Evolutionary conservation across 2,329 filamentous ascomycete species (phyloP), one percentile per base, ranked within the genome.

Genomic region (Akanthomyces uredinophilus): DNA sequence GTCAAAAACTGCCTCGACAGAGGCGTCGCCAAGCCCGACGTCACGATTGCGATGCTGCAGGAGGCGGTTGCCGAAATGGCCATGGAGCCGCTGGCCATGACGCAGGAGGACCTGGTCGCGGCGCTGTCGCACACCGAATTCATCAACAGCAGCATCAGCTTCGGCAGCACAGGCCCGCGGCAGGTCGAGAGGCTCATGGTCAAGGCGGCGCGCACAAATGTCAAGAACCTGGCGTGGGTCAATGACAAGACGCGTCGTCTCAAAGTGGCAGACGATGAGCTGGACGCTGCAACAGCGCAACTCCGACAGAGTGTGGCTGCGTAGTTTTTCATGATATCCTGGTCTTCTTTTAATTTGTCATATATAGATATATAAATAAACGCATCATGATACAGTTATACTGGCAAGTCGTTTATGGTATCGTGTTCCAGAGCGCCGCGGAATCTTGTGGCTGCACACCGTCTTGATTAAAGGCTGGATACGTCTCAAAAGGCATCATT

Each of bases 71-170:
- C 46, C 3, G 44, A 60, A 11, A 72, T 64, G 27, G 69, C 70
- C 68, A 72, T 71, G 43, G 68, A 70, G 10, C 70, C 70, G 18
- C 66, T 71, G 4, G 69, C 68, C 1, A 69, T 70, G 7, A 68
- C 70, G 6, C 70, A 70, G 13, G 68, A 69, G 6, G 69, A 71
- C 44, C 70, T 68, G 61, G 71, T 68, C 5, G 57, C 57, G 13
- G 46, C 46, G 16, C 32, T 60, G 20, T 35, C 35, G 18, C 57
- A 60, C 29, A 60, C 37, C 7, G 57, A 60, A 13, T 60, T 51
- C 29, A 60, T 60, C 20, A 41, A 41, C n/a, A 60, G 46, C 14
- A 60, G 57, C 24, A 29, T 52, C 22, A 60, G 57, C 18, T n/a
- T 22, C 5, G 57, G 57, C 16, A 60, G 57, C 39, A 29, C 52